Evolutionary conservation across 2,329 filamentous ascomycete genomes (phyloP), one percentile per base, ranked within the genome.

Genomic region (Xylaria arbuscula): DNA sequence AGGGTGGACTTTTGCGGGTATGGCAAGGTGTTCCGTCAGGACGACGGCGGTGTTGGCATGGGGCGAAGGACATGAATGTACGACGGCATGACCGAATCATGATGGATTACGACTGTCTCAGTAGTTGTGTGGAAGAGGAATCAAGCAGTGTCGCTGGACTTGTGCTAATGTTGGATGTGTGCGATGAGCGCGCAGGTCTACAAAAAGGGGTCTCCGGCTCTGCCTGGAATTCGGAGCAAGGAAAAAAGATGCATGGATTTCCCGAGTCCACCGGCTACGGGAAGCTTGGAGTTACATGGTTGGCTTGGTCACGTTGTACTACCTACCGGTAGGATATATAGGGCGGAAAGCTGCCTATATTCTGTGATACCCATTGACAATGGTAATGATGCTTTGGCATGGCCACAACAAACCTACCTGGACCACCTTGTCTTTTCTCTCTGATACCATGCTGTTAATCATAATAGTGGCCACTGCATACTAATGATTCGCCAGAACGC

Each of bases 21-120:
- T 61, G 58, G 17, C 45, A 40, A 32, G 62, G 24, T 62, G 38
- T 66, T 66, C 40, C 34, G 36, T 32, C 56, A 19, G 40, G 58
- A 42, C 36, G 45, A 45, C 50, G 59, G 62, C 22, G 45, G 60
- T 40, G 45, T 53, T 53, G 54, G 55, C 19, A 45, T 57, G 22
- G 59, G 64, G 55, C 45, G 32, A 62, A 62, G 13, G 47, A 62
- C 53, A 75, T 66, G 73, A 74, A 51, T 55, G 69, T 66, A 76
- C 56, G 74, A 76, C 62, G 72, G 71, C 61, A 77, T 67, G 75
- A 77, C 66, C 62, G 61, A 69, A 69, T 67, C n/a, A 76, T 69
- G 74, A 76, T 66, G 64, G 55, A 70, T 62, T 69, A 73, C 54
- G 67, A 67, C 55, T 40, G 65, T 60, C n/a, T 60, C n/a, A n/a